Percentiles rank a stretch among this genome's conserved stretches.
Evolutionary conservation across 129 eudicot species (phyloP).

Genomic region (Pittosporum tobira): DNA sequence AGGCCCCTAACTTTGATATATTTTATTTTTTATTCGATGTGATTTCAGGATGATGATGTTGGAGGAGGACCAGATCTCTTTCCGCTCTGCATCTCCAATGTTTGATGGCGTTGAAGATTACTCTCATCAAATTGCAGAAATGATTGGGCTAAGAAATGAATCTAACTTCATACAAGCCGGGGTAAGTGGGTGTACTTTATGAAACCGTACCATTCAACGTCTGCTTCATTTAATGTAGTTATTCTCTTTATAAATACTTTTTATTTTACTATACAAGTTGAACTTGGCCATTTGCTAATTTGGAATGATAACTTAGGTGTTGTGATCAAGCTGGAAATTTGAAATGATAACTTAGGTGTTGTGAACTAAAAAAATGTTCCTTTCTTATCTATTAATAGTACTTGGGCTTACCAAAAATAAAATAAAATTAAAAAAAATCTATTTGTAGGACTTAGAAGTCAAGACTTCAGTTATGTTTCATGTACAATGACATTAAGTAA

Average conservation of each 20-base stretch:
- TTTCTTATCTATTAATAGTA: too few relatives aligned
- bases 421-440: too few relatives aligned
- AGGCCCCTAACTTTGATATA: not conserved
- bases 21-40: not conserved
- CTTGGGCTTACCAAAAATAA: too few relatives aligned
- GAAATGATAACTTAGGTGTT: too few relatives aligned
- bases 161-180: slow-evolving; percentile 89
- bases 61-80: slow-evolving; percentile 93
- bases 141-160: slow-evolving; percentile 87
- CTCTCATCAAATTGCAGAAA: slow-evolving; percentile 96
- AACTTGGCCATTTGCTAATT: not conserved
- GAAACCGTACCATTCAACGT: not conserved
- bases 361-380: too few relatives aligned
- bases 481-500: too few relatives aligned
- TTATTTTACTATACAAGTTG: not conserved
- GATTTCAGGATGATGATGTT: slow-evolving; percentile 91
- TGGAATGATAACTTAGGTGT: not conserved
- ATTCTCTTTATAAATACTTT: not conserved
- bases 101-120: slow-evolving; percentile 91
- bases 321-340: not conserved
- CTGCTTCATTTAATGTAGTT: not conserved
- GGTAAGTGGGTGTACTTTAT: slow-evolving; percentile 39
- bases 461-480: too few relatives aligned
- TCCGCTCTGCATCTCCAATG: slow-evolving; percentile 70
- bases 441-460: too few relatives aligned